phyloP scores from a whole-genome alignment of 2,329 filamentous ascomycete genomes.

The Furcasterigmium sp. region DNA sequence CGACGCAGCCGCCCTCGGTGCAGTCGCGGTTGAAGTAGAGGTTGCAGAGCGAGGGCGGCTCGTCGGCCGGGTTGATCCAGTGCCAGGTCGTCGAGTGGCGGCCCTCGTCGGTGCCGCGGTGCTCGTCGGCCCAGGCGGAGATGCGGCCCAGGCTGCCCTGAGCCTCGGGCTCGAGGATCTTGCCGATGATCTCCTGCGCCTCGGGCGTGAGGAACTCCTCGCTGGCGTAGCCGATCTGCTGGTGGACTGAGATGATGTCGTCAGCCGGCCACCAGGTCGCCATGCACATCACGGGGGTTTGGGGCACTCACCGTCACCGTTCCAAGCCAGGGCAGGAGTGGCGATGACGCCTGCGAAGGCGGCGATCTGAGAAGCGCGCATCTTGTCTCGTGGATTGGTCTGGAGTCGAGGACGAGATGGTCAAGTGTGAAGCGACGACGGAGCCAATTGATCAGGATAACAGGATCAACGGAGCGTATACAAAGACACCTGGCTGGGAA shows the following conservation, averaged over 20 bases:
- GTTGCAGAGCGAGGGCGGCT: constrained; percentile 11
- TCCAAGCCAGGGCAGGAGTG: constrained; percentile 3
- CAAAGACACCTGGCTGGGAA: not conserved
- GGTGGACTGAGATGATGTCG: constrained; percentile 6
- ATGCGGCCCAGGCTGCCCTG: constrained; percentile 12
- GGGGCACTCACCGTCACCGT: constrained; percentile 1
- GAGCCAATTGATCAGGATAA: not conserved
- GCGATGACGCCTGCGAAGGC: constrained; percentile 1
- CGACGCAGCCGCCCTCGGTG: constrained; percentile 10
- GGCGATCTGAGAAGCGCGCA: constrained; percentile 3
- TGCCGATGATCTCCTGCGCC: constrained; percentile 7
- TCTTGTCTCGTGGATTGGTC: not conserved
- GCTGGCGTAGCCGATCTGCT: constrained; percentile 12
- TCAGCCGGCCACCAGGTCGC: no score
- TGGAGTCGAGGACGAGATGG: no score
- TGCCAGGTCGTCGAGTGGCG: constrained; percentile 12
- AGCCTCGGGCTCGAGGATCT: constrained; percentile 11
- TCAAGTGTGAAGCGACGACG: not conserved
- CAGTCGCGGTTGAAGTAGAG: constrained; percentile 12
- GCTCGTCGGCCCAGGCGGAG: constrained; percentile 12
- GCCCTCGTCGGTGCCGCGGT: constrained; percentile 10
- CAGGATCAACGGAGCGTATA: not conserved
- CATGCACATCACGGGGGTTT: not conserved
- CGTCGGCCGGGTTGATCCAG: constrained; percentile 11
- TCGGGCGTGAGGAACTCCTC: constrained; percentile 10